phyloP scores from a whole-genome alignment of 805 yeast species.

The Yamadazyma takamatsuzukensis region DNA sequence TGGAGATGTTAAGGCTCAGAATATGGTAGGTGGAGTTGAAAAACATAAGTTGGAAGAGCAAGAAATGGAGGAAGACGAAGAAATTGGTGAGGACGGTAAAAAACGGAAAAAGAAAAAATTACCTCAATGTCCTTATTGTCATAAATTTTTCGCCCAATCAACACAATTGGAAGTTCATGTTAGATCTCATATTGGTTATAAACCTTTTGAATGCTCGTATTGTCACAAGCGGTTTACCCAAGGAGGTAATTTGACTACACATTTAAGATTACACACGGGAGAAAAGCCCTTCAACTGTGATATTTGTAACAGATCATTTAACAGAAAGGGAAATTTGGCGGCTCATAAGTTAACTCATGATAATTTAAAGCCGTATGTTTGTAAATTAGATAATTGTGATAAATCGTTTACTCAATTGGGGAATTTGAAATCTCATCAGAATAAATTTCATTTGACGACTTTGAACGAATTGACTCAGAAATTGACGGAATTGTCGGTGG shows the following conservation, averaged over 20 bases:
- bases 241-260: constrained; percentile 87
- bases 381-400: constrained; percentile 77
- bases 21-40: constrained; percentile 77
- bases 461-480: constrained; percentile 63
- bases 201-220: constrained; percentile 75
- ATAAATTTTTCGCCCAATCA: constrained; percentile 78
- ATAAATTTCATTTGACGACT: constrained; percentile 76
- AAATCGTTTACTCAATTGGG: constrained; percentile 90
- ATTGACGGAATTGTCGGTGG: constrained; percentile 57
- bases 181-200: constrained; percentile 80
- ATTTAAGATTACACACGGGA: constrained; percentile 82
- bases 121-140: constrained; percentile 74
- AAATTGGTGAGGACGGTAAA: constrained; percentile 16
- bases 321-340: constrained; percentile 87
- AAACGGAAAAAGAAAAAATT: constrained; percentile 40
- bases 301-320: constrained; percentile 70
- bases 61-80: constrained; percentile 14
- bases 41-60: constrained; percentile 40
- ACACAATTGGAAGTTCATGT: constrained; percentile 90
- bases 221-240: constrained; percentile 85
- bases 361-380: constrained; percentile 70
- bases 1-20: constrained; percentile 41
- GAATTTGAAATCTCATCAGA: constrained; percentile 90
- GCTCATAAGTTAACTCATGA: constrained; percentile 85
- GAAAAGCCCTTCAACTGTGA: constrained; percentile 87